phyloP scores from a whole-genome alignment of 306 rosid genomes.

The Canavalia ensiformis region DNA sequence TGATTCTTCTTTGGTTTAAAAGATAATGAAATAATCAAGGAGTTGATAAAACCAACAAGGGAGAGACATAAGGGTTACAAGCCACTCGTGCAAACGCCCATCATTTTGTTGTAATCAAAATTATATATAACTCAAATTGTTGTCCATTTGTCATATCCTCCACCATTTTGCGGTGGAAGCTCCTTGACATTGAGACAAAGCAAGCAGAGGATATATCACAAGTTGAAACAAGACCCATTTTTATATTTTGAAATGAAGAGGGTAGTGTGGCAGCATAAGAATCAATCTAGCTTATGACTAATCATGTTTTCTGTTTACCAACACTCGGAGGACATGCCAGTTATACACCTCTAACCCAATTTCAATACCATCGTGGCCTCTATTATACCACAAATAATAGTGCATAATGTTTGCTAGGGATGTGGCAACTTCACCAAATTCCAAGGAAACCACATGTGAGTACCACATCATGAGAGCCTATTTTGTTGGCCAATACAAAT shows the following conservation, averaged over 20 bases:
- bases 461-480: conserved; percentile 47
- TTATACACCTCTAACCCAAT: conserved; percentile 21
- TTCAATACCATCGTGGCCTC: neutral
- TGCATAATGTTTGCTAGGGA: conserved; percentile 53
- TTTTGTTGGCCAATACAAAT: conserved; percentile 13
- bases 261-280: conserved; percentile 57
- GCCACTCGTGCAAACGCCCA: conserved; percentile 53
- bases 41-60: neutral
- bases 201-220: conserved; percentile 32
- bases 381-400: conserved; percentile 38
- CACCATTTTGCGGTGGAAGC: conserved; percentile 32
- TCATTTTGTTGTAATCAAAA: conserved; percentile 22
- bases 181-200: conserved; percentile 43
- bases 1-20: neutral
- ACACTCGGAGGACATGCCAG: conserved; percentile 45
- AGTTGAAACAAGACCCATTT: neutral
- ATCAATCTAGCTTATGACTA: conserved; percentile 52
- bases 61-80: conserved; percentile 43
- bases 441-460: conserved; percentile 33
- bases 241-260: conserved; percentile 7
- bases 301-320: conserved; percentile 43
- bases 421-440: conserved; percentile 51
- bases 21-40: neutral
- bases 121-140: conserved; percentile 1
- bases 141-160: conserved; percentile 38